Base-by-base conservation (phyloP, 169 alveolate species). In the Babesia divergens region DNA sequence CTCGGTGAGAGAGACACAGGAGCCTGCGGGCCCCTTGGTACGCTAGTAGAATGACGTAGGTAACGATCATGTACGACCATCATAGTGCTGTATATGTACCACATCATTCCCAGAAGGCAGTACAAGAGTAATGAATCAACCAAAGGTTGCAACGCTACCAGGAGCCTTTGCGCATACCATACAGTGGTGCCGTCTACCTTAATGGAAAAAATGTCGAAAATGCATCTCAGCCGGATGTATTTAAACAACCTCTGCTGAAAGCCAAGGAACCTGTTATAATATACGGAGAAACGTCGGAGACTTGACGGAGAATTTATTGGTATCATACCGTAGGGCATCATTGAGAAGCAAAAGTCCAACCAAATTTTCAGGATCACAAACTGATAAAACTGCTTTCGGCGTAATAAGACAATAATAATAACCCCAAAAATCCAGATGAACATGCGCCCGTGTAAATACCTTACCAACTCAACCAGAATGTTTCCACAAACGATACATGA, bases 241-340 rank as follows among this genome's bases (percentile, higher is more conserved):
- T 13, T 53, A 52, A 68, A 68, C 26, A 40, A n/a, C 35, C 24
- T 55, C 28, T 59, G 69, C n/a, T 59, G 64, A 40, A 38, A 52
- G n/a, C 79, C 88, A 37, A 80, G 70, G 26, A 80, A 24, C 31
- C 16, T 24, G 46, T 60, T 68, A 64, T 69, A 69, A 13, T 35
- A 32, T 0, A 24, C 34, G n/a, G 81, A 59, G 40, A 60, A 71
- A 20, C 71, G 44, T 35, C 54, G 31, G 28, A 80, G 28, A 37
- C 84, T 65, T 8, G 84, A 70, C 38, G 18, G 8, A 3, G 88
- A 50, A 46, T 49, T 59, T 9, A 70, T 37, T n/a, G 72, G 72
- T 16, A 69, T 37, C 35, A 59, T 69, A 26, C 88, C 84, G 40
- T 69, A 80, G 20, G 88, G 88, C 6, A 65, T 51, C 83, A 80